These are phyloP conservation scores for Penicillium sp. DNA, from an alignment of 2,329 filamentous ascomycete genomes.

Conservation along the genomic window DNA sequence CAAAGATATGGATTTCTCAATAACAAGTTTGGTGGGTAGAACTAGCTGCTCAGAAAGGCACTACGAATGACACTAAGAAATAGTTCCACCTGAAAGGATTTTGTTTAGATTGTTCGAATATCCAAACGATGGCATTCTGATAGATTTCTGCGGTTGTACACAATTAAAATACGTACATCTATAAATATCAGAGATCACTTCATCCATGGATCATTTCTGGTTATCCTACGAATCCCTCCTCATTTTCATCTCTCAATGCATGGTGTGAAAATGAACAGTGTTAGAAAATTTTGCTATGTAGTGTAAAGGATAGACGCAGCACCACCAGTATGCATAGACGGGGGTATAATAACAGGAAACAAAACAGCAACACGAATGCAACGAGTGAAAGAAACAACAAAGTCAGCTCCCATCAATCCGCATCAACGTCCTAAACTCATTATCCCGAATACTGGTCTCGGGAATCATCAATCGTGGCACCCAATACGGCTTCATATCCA, in stretches of 20 bases:
- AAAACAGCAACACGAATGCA: not conserved
- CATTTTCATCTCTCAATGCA: not conserved
- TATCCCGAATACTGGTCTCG: not conserved
- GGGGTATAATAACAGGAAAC: not conserved
- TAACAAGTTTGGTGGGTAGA: too few relatives aligned
- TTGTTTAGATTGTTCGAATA: too few relatives aligned
- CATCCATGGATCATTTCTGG: too few relatives aligned
- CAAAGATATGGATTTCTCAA: too few relatives aligned
- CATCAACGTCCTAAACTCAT: constrained; percentile 12
- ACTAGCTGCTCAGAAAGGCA: too few relatives aligned
- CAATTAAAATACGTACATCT: too few relatives aligned
- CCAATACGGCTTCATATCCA: constrained; percentile 12
- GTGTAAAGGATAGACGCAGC: not conserved
- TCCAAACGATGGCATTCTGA: too few relatives aligned
- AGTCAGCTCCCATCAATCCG: constrained; percentile 14
- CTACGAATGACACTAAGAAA: too few relatives aligned
- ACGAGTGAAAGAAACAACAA: not conserved
- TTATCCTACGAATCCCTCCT: not conserved
- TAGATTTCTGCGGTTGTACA: too few relatives aligned
- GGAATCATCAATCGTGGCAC: constrained; percentile 9
- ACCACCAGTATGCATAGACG: not conserved
- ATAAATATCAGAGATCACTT: too few relatives aligned
- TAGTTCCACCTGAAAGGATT: too few relatives aligned
- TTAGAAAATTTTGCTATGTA: not conserved
- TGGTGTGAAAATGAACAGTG: not conserved